Percentiles rank a stretch among this genome's conserved stretches.
Conservation (phyloP, 768 basidiomycete species). For the Tephrocybe sp. region DNA sequence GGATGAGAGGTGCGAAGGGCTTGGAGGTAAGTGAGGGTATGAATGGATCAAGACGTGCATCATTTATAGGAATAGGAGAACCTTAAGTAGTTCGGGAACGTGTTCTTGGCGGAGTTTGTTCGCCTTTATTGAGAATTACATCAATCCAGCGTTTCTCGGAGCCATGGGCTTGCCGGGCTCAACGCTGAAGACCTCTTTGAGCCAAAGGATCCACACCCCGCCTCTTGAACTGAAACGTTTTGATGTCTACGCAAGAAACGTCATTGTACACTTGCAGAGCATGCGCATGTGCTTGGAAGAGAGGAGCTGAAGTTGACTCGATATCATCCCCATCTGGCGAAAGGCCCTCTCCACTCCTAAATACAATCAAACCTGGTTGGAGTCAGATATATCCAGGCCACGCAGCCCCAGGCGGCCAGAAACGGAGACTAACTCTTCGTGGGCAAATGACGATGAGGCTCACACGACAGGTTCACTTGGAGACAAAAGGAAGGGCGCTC, state of each 20-base stretch:
- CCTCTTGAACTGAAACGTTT: background rate
- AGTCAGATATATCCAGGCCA: no score
- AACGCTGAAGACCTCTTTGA: background rate
- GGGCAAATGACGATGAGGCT: no score
- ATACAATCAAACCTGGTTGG: no score
- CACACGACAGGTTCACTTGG: no score
- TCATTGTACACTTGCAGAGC: background rate
- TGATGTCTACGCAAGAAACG: background rate
- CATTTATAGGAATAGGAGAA: conserved; percentile 4
- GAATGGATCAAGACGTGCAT: background rate
- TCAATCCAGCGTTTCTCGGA: conserved; percentile 14
- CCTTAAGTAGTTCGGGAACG: conserved; percentile 6
- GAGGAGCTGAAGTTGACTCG: no score
- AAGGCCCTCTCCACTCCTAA: no score
- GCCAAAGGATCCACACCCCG: background rate
- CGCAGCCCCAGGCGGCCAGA: no score
- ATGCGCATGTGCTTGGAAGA: no score
- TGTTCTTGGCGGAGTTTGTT: conserved; percentile 15
- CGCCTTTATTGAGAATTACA: conserved; percentile 7
- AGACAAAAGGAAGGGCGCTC: no score
- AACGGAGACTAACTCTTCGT: no score
- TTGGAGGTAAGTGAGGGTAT: background rate
- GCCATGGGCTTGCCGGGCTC: background rate
- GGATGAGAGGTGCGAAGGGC: background rate
- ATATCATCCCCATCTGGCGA: no score